Evolutionary conservation across 1,284 basidiomycete species (phyloP), one percentile per base, ranked within the genome.

Genomic region (Cryptococcus maquisensis): DNA sequence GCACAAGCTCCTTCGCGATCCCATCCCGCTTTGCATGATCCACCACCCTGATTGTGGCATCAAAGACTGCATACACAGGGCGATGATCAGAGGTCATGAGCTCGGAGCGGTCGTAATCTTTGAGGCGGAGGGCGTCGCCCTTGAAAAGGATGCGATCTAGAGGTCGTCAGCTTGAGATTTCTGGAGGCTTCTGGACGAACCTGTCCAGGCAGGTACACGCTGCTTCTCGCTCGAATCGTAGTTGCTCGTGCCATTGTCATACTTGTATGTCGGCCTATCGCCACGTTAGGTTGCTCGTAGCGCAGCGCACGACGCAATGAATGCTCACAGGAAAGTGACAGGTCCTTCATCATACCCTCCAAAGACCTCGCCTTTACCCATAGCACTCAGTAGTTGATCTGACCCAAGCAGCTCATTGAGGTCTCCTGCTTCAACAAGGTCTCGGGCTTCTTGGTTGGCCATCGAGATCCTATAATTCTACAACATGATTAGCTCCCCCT

Each of bases 181-280:
- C n/a, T 35, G 40, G 21, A 23, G 18, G 18, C 15, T 57, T 23
- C 26, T 12, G 18, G 18, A 53, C 81, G 53, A 56, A 90, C 90
- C 90, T 66, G 93, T 98, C 94, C 95, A 98, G 8, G 95, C 91
- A 1, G 96, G 96, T 69, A 97, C 88, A 7, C 96, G 84, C 81
- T 87, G 84, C 78, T 98, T 99, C 74, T 98, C 96, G 61, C 90
- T 90, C 3, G 91, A 88, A 72, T 99, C 96, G 73, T 98, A 99
- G 46, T 80, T 80, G 61, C 95, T 86, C 8, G 90, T 77, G 4
- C 78, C 78, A 44, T 79, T 77, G 58, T 79, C 78, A 57, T 74
- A 79, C 62, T 79, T 79, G 68, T 79, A 79, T 0, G 76, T 77
- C 2, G 76, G 76, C 5, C 66, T 70, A 35, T 13, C 40, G 7